Percentiles rank a stretch among this genome's conserved stretches.
Conservation (phyloP, 1,284 basidiomycete species). For the Takashimella tepidaria region DNA sequence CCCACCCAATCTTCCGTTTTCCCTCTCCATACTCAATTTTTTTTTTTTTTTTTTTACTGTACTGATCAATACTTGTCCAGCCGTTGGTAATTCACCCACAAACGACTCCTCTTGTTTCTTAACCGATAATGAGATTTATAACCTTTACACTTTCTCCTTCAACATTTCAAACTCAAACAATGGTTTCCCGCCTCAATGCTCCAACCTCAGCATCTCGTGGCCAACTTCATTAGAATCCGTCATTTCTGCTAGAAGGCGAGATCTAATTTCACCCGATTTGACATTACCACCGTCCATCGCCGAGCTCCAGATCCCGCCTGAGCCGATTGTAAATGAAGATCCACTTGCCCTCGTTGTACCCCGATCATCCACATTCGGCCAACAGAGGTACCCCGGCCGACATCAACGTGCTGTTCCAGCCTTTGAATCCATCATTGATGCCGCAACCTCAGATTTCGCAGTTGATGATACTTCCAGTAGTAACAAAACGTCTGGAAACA, state of each 20-base stretch:
- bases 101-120: slow-evolving; percentile 33
- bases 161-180: slow-evolving; percentile 30
- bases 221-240: slow-evolving; percentile 39
- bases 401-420: neutral
- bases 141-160: slow-evolving; percentile 44
- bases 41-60: neutral
- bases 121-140: slow-evolving; percentile 27
- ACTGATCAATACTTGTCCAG: slow-evolving; percentile 7
- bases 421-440: neutral
- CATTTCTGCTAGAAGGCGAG: slow-evolving; percentile 18
- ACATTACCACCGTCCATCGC: neutral
- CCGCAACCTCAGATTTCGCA: neutral
- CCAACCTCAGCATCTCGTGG: slow-evolving; percentile 41
- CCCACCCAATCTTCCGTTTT: neutral
- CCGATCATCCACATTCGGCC: neutral
- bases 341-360: neutral
- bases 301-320: neutral
- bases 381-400: neutral
- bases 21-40: too few relatives aligned
- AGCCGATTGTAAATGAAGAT: neutral
- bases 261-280: slow-evolving; percentile 1
- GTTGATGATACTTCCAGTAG: slow-evolving; percentile 9
- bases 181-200: slow-evolving; percentile 40
- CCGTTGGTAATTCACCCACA: slow-evolving; percentile 19
- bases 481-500: slow-evolving; percentile 30